These are phyloP conservation scores for Hansfordia pulvinata DNA, from an alignment of 2,329 filamentous ascomycete species.

Conservation along the genomic window DNA sequence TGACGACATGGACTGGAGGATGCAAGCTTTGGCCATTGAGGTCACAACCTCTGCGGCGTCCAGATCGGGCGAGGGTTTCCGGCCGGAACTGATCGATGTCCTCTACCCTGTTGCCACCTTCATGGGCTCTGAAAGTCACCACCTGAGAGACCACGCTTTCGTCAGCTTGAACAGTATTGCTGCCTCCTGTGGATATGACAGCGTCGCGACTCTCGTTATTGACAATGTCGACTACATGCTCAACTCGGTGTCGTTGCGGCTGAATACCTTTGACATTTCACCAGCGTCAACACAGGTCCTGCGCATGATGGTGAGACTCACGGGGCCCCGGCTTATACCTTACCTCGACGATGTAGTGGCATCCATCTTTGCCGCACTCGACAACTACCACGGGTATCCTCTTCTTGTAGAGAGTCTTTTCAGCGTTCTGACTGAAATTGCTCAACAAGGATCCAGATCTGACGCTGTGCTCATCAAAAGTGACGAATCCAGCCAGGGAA, in stretches of 20 bases:
- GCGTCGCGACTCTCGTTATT: constrained; percentile 67
- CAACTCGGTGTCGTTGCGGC: constrained; percentile 75
- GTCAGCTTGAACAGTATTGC: constrained; percentile 73
- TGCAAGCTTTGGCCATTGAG: constrained; percentile 71
- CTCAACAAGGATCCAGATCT: constrained; percentile 63
- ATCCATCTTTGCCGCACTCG: constrained; percentile 84
- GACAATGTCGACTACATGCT: constrained; percentile 94
- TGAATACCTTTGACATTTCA: constrained; percentile 86
- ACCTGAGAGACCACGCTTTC: constrained; percentile 69
- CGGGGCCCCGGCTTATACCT: constrained; percentile 67
- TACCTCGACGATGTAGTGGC: constrained; percentile 86
- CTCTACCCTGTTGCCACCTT: constrained; percentile 87
- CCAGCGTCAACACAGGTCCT: constrained; percentile 84
- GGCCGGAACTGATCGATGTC: constrained; percentile 76
- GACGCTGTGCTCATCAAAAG: constrained; percentile 32
- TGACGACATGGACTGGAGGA: constrained; percentile 48
- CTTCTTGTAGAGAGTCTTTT: constrained; percentile 77
- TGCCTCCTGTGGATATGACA: constrained; percentile 56
- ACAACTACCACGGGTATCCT: constrained; percentile 89
- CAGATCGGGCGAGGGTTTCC: constrained; percentile 53
- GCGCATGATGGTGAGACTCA: constrained; percentile 84
- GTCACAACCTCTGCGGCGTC: constrained; percentile 63
- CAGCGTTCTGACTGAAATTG: constrained; percentile 66
- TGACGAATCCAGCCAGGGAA: constrained; percentile 9
- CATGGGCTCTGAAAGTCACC: constrained; percentile 55